Evolutionary conservation across 352 stramenopile species (phyloP).

Genomic region (Phytophthora aleatoria): DNA sequence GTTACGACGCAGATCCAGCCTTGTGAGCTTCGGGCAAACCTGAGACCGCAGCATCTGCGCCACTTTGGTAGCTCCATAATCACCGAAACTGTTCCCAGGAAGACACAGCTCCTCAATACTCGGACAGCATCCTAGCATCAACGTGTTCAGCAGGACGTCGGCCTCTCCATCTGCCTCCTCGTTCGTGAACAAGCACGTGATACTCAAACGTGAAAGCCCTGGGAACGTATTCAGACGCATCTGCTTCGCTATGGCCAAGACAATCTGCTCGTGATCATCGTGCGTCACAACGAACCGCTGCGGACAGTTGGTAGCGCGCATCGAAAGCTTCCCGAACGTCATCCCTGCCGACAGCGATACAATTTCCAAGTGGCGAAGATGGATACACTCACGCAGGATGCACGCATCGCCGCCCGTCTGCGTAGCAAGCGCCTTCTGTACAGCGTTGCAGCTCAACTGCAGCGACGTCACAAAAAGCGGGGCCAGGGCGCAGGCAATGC

Average conservation of each 20-base stretch:
- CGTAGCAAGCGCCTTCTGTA: constrained; percentile 64
- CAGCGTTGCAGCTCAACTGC: constrained; percentile 81
- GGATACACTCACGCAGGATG: constrained; percentile 65
- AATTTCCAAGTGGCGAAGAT: constrained; percentile 75
- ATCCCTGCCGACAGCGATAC: constrained; percentile 83
- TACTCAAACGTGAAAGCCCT: constrained; percentile 57
- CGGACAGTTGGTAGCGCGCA: constrained; percentile 83
- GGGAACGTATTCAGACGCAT: constrained; percentile 66
- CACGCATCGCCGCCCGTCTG: constrained; percentile 28
- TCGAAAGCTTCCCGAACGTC: constrained; percentile 83
- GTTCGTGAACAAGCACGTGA: constrained; percentile 88
- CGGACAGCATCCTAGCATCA: constrained; percentile 81
- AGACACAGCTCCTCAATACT: constrained; percentile 80
- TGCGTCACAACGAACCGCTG: constrained; percentile 89
- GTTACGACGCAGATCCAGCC: constrained; percentile 81
- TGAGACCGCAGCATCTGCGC: constrained; percentile 82
- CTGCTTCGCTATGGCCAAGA: constrained; percentile 70
- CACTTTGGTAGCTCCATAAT: constrained; percentile 84
- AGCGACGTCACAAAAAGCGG: constrained; percentile 76
- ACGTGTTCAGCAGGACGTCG: constrained; percentile 79
- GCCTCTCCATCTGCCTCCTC: constrained; percentile 85
- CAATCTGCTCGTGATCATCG: constrained; percentile 88
- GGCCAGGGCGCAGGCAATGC: constrained; percentile 43
- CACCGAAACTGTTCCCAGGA: constrained; percentile 84
- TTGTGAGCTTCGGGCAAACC: constrained; percentile 77